Evolutionary conservation across 2,329 filamentous ascomycete genomes (phyloP), one percentile per base, ranked within the genome.

Genomic region (Fusarium anguioides): DNA sequence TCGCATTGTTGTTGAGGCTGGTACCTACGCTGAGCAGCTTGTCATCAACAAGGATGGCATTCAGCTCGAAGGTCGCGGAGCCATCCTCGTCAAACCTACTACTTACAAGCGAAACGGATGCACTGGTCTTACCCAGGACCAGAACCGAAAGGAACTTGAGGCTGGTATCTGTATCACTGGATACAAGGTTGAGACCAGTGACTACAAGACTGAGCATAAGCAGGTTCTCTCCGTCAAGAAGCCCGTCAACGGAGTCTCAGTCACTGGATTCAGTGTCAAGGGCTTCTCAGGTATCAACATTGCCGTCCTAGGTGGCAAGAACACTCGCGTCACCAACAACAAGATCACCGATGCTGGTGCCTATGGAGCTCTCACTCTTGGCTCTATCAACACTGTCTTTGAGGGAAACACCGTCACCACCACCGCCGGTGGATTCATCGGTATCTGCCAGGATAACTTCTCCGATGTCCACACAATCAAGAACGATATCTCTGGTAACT

Each of bases 361-460:
- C 11, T 80, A 81, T 40, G 78, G 79, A 4, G 59, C 69, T 20
- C 74, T 80, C n/a, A 77, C 78, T 6, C 68, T 72, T n/a, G 78
- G 78, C 10, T 79, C 76, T 1, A 57, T 64, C 21, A 70, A 75
- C 49, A 77, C 75, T 0, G 29, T 72, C 5, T 50, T 78, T 24
- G 49, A 64, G 0, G 59, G 70, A 8, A 80, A 80, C 51, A 46
- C 44, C 3, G 62, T 80, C 27, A 66, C 68, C 0, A 63, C 73
- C 3, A 57, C 71, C 0, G 27, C 14, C 1, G 41, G 71, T 0
- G 35, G 31, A 18, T 69, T 72, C 42, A 77, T 79, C 40, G 78
- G 60, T 9, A 73, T 80, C 24, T 79, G 78, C 62, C 77, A 77
- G 72, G 77, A 78, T 46, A 75, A 80, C 63, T 52, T 70, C 12